A percentile compares a stretch with the other conserved stretches of the same genome.
Conservation (phyloP, 73 alveolate genomes). For the Paramecium sonneborni region DNA sequence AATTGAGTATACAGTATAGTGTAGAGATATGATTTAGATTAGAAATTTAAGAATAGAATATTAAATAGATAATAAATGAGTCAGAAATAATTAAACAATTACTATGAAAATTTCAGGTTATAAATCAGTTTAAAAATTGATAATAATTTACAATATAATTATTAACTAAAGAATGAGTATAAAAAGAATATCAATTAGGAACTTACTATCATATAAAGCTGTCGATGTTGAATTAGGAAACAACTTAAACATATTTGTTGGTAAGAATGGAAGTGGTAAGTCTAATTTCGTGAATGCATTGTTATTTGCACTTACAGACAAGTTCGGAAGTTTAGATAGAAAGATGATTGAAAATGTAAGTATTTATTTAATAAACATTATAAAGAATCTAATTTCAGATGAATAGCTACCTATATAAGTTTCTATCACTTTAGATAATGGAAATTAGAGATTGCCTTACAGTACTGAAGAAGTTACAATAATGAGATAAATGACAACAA, state of each 20-base stretch:
- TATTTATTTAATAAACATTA: background rate
- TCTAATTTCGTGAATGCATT: slow-evolving; percentile 45
- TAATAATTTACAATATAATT: background rate
- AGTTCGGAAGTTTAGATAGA: background rate
- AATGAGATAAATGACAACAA: background rate
- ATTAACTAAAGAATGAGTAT: background rate
- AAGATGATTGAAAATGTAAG: slow-evolving; percentile 13
- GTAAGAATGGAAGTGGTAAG: slow-evolving; percentile 52
- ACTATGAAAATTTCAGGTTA: background rate
- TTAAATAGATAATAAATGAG: background rate
- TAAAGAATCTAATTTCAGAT: background rate
- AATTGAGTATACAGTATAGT: background rate
- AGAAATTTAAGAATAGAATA: background rate
- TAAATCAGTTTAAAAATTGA: background rate
- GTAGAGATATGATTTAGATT: background rate
- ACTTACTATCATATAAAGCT: background rate
- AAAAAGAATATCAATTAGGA: background rate
- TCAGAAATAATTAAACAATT: background rate
- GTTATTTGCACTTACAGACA: background rate
- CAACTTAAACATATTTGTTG: background rate
- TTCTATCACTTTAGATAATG: background rate
- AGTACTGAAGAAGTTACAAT: background rate
- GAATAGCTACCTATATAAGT: background rate
- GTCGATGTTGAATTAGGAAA: background rate
- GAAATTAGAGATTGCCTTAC: background rate